phyloP scores from a whole-genome alignment of 2,329 filamentous ascomycete genomes.

The Phyllosticta citribraziliensis region DNA sequence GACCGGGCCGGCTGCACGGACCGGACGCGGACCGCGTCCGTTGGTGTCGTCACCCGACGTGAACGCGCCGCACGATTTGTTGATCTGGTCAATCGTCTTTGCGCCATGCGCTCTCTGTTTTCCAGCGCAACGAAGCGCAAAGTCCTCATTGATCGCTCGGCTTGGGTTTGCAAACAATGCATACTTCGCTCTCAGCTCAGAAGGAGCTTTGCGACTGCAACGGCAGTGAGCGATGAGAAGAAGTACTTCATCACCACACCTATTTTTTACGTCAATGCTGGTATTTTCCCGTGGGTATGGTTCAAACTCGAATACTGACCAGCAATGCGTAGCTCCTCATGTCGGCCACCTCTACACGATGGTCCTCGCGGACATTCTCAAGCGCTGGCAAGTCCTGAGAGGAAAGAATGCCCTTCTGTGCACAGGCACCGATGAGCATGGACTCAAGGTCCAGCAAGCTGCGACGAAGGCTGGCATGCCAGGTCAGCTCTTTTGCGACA shows the following conservation, averaged over 20 bases:
- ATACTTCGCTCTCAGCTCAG: constrained; percentile 14
- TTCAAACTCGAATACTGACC: background rate
- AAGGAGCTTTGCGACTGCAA: constrained; percentile 9
- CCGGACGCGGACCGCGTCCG: background rate
- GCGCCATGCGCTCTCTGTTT: constrained; percentile 21
- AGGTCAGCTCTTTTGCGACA: constrained; percentile 81
- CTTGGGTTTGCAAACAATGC: constrained; percentile 20
- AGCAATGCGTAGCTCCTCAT: constrained; percentile 59
- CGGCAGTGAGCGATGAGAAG: constrained; percentile 42
- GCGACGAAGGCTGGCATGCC: constrained; percentile 60
- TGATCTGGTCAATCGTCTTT: background rate
- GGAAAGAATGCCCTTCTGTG: constrained; percentile 63
- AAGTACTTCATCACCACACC: constrained; percentile 93
- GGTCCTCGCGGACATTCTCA: constrained; percentile 81
- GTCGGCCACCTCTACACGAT: constrained; percentile 92
- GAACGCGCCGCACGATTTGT: background rate
- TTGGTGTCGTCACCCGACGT: constrained; percentile 7
- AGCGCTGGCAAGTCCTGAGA: constrained; percentile 77
- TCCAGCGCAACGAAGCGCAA: constrained; percentile 15
- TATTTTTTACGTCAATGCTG: constrained; percentile 98
- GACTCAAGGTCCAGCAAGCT: constrained; percentile 84
- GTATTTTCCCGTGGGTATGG: constrained; percentile 36
- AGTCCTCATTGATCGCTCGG: constrained; percentile 15
- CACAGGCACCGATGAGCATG: constrained; percentile 95
- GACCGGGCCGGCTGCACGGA: background rate